Evolutionary conservation across 2,329 filamentous ascomycete genomes (phyloP).

Genomic region (Fusarium euwallaceae): DNA sequence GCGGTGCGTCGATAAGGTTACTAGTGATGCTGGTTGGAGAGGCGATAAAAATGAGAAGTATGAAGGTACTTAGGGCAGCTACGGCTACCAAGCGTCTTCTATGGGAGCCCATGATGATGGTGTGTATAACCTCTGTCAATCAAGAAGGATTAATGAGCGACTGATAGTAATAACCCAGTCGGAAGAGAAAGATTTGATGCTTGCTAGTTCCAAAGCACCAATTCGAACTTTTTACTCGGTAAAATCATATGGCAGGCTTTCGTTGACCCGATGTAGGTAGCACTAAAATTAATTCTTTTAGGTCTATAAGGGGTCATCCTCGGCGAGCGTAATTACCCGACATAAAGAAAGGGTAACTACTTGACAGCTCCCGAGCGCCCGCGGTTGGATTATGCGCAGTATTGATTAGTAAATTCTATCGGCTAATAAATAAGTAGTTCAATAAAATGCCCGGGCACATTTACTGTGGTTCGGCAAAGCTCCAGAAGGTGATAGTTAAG

Average conservation of each 20-base stretch:
- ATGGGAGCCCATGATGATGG: background rate
- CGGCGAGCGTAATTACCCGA: background rate
- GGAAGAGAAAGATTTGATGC: background rate
- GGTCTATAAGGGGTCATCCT: conserved; percentile 19
- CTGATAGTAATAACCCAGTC: background rate
- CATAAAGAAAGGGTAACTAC: too few relatives aligned
- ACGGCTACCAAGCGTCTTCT: background rate
- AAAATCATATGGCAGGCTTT: conserved; percentile 53
- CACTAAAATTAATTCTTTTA: too few relatives aligned
- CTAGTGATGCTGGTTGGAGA: background rate
- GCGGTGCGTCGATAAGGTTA: background rate
- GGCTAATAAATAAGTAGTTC: background rate
- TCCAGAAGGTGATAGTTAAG: background rate
- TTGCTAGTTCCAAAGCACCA: background rate
- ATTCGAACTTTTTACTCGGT: conserved; percentile 55
- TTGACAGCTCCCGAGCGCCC: background rate
- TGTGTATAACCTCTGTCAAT: background rate
- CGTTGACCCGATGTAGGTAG: conserved; percentile 46
- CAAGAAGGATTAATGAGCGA: background rate
- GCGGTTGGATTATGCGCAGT: background rate
- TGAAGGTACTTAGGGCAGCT: conserved; percentile 2
- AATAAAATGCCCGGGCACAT: background rate
- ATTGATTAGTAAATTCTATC: background rate
- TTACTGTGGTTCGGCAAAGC: background rate
- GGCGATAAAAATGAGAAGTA: background rate